A percentile compares a stretch with the other conserved stretches of the same genome.
Conservation (phyloP, 257 asterid species). For the Scutellaria galericulata region DNA sequence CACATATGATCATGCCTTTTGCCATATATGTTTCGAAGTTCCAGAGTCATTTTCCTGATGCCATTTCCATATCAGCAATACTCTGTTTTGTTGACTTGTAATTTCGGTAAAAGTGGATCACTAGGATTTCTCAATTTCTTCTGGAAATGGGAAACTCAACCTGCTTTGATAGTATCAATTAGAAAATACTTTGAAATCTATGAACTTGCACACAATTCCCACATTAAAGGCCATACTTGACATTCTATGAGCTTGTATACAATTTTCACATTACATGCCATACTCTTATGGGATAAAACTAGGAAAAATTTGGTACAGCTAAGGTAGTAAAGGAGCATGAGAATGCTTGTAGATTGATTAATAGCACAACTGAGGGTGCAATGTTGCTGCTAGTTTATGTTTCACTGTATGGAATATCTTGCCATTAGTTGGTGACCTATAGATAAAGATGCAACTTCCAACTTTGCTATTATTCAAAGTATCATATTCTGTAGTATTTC, state of each 20-base stretch:
- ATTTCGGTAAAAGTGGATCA: constrained; percentile 8
- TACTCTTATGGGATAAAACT: neutral
- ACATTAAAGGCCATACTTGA: neutral
- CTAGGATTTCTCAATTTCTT: constrained; percentile 22
- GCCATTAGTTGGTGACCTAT: constrained; percentile 16
- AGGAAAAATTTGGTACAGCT: constrained; percentile 15
- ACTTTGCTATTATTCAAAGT: constrained; percentile 1
- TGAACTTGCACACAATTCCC: neutral
- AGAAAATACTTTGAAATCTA: neutral
- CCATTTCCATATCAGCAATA: constrained; percentile 4
- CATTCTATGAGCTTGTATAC: neutral
- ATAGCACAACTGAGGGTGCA: neutral
- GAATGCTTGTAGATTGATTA: constrained; percentile 20
- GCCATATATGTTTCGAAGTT: constrained; percentile 2
- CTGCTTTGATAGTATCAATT: neutral
- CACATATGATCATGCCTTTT: constrained; percentile 26
- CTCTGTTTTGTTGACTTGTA: constrained; percentile 5
- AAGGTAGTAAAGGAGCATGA: constrained; percentile 15
- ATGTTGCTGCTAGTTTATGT: constrained; percentile 1
- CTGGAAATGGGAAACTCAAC: constrained; percentile 14
- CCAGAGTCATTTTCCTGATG: constrained; percentile 6
- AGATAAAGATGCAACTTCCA: neutral
- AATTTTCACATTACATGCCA: too few species aligned
- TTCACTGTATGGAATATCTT: neutral
- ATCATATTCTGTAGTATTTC: neutral